These are phyloP conservation scores for Diaporthe australafricana DNA, from an alignment of 2,329 filamentous ascomycete genomes.

Conservation along the genomic window DNA sequence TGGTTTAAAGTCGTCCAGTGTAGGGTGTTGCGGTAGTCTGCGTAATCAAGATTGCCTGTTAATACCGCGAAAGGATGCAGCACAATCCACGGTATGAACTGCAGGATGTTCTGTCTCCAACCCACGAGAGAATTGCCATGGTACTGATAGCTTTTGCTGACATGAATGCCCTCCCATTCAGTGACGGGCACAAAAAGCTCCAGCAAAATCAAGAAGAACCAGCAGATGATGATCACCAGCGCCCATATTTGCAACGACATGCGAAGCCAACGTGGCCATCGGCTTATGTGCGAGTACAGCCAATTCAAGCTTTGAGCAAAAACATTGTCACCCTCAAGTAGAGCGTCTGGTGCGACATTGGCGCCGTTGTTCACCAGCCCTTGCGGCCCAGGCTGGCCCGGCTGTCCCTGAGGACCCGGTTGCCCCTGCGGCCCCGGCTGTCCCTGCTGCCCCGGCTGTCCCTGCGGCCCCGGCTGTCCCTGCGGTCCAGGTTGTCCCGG, in stretches of 20 bases:
- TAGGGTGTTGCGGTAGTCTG: slow-evolving; percentile 29
- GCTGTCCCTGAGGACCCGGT: not conserved
- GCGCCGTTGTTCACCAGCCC: not conserved
- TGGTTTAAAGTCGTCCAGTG: slow-evolving; percentile 40
- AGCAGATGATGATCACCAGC: slow-evolving; percentile 9
- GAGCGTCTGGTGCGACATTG: not conserved
- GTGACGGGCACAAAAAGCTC: slow-evolving; percentile 17
- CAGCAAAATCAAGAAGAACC: slow-evolving; percentile 26
- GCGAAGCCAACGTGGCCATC: slow-evolving; percentile 18
- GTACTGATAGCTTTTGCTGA: slow-evolving; percentile 4
- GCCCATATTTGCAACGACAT: slow-evolving; percentile 25
- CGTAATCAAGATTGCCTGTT: slow-evolving; percentile 34
- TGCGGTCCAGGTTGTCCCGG: not conserved
- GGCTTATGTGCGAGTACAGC: not conserved
- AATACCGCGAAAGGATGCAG: slow-evolving; percentile 33
- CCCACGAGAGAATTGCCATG: slow-evolving; percentile 15
- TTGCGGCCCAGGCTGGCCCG: not conserved
- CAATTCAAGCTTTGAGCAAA: not conserved
- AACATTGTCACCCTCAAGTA: not conserved
- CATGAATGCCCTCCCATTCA: slow-evolving; percentile 32
- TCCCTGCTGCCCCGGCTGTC: not conserved
- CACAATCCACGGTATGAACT: slow-evolving; percentile 33
- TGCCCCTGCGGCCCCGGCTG: not conserved
- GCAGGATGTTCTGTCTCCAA: slow-evolving; percentile 35
- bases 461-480: not conserved